Evolutionary conservation across 2,329 filamentous ascomycete species (phyloP).

Genomic region (Aspergillus carbonarius): DNA sequence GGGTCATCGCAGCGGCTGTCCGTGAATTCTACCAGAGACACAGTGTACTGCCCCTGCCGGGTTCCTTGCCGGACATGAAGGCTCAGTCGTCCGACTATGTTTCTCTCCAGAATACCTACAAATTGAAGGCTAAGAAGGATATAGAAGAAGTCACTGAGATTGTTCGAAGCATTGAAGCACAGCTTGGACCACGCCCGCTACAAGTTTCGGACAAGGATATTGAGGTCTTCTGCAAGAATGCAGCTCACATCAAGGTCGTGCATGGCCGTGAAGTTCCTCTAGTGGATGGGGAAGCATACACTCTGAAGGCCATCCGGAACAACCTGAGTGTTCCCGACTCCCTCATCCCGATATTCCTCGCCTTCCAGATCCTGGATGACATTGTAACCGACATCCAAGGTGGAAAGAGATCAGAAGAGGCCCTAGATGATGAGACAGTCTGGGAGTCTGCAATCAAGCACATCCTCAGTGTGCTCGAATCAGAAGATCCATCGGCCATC

Average conservation of each 20-base stretch:
- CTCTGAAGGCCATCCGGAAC: conserved; percentile 44
- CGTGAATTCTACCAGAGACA: conserved; percentile 73
- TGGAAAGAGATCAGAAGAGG: conserved; percentile 19
- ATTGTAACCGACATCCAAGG: conserved; percentile 57
- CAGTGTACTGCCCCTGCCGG: conserved; percentile 74
- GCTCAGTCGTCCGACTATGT: conserved; percentile 88
- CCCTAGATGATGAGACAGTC: conserved; percentile 33
- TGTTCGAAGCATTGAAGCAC: conserved; percentile 58
- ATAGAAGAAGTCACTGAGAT: conserved; percentile 68
- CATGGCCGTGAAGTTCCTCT: conserved; percentile 60
- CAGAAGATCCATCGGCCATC: conserved; percentile 47
- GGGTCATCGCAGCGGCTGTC: conserved; percentile 82
- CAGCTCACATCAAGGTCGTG: conserved; percentile 86
- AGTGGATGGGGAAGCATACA: conserved; percentile 43
- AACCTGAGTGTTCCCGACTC: conserved; percentile 52
- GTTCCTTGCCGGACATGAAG: conserved; percentile 95
- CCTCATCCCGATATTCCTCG: conserved; percentile 68
- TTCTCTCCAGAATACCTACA: conserved; percentile 88
- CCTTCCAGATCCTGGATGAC: conserved; percentile 51
- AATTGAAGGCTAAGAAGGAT: conserved; percentile 78
- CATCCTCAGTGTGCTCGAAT: conserved; percentile 28
- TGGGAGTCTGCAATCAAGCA: conserved; percentile 34
- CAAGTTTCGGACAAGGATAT: conserved; percentile 69
- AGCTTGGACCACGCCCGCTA: conserved; percentile 46
- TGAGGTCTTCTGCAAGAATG: conserved; percentile 93